Evolutionary conservation across 2,329 filamentous ascomycete genomes (phyloP), one percentile per base, ranked within the genome.

Genomic region (Aspergillus quadricinctus): DNA sequence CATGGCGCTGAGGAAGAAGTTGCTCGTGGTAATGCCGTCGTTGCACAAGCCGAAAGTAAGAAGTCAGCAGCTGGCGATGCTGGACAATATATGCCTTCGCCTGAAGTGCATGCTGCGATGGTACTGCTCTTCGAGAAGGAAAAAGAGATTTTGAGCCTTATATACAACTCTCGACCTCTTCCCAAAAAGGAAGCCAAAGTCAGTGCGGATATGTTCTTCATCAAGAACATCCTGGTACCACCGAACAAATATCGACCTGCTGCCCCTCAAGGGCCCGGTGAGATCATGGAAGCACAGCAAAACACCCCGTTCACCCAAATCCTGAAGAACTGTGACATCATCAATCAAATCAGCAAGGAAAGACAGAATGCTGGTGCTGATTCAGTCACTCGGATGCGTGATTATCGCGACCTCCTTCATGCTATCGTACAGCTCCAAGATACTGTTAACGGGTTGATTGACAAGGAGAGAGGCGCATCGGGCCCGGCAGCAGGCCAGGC

Each of bases 191-290:
- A 80, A 40, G 75, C 75, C 6, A 77, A 77, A 19, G 78, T 91
- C n/a, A 85, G 79, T 2, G 84, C 90, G 1, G 89, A 96, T 63
- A 96, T 97, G 87, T 97, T 99, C 76, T 99, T 99, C 76, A 80
- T 97, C 55, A 87, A 89, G 55, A 88, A 86, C 37, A 79, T 99
- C 52, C 80, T 97, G 14, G 91, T 99, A 0, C 92, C 95, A 1
- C 94, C 94, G 2, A 99, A 96, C 71, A 88, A 87, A 65, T 99
- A 88, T 72, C 87, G 94, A 43, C 92, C 94, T 11, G 91, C 95
- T 71, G 90, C 92, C 9, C 83, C 86, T 57, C 92, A 90, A 29
- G 90, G 91, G 48, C 84, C 88, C 37, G 86, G 88, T 46, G 86
- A 92, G 54, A 89, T 97, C 61, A 85, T 91, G 27, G 94, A 99